Conservation (phyloP, 75 land plant genomes). For the Pinus tabuliformis region DNA sequence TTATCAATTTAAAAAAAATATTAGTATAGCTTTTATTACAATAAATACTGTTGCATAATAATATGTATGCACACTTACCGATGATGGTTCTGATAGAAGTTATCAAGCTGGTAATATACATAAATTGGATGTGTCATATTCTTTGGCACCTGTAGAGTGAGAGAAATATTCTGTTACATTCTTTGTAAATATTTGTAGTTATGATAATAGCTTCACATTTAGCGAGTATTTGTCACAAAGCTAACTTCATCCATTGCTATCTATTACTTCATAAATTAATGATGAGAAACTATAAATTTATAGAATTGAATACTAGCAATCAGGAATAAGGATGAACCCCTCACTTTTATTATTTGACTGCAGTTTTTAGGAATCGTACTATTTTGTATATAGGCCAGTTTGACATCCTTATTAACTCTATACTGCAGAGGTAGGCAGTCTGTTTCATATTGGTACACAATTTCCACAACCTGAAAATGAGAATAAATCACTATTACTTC, state of each 20-base stretch:
- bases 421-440: conserved; percentile 38
- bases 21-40: no score
- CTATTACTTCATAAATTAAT: neutral
- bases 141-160: conserved; percentile 22
- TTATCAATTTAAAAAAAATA: no score
- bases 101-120: no score
- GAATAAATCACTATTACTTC: neutral
- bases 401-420: conserved; percentile 34
- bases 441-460: conserved; percentile 62
- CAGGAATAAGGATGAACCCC: neutral
- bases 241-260: neutral
- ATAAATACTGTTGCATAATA: no score
- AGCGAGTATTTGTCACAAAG: neutral
- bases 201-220: neutral
- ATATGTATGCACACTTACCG: no score
- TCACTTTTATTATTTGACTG: conserved; percentile 32
- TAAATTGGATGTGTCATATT: no score
- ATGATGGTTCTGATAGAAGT: no score
- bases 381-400: conserved; percentile 23
- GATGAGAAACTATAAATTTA: neutral
- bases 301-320: neutral
- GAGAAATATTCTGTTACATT: neutral
- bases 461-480: conserved; percentile 56
- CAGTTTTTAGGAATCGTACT: conserved; percentile 25
- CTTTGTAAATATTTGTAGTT: neutral